Percentiles rank a stretch among this genome's conserved stretches.
Conservation (phyloP, 495 filamentous ascomycete species). For the Aspergillus egyptiacus region DNA sequence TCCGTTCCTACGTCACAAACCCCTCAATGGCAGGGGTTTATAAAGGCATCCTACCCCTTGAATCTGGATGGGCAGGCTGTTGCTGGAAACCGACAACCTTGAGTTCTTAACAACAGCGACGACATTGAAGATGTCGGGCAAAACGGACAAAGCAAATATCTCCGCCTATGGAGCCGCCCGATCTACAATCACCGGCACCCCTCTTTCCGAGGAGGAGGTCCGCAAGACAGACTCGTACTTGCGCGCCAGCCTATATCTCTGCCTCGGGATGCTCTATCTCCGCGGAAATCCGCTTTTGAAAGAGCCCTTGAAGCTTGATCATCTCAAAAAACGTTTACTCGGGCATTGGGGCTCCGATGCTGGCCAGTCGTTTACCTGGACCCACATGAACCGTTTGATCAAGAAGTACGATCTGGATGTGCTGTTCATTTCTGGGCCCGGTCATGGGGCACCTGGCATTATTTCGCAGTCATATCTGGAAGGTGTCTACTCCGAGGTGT, state of each 20-base stretch:
- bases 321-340: slow-evolving; percentile 63
- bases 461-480: slow-evolving; percentile 69
- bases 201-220: slow-evolving; percentile 56
- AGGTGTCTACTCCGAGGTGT: slow-evolving; percentile 67
- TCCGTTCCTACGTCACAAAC: background rate
- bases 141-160: slow-evolving; percentile 35
- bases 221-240: slow-evolving; percentile 63
- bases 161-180: slow-evolving; percentile 58
- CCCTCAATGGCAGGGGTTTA: background rate
- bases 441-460: slow-evolving; percentile 65
- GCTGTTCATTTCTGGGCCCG: slow-evolving; percentile 65
- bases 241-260: slow-evolving; percentile 64
- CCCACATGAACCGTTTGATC: slow-evolving; percentile 72
- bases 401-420: slow-evolving; percentile 67
- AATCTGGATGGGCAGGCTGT: too few relatives aligned
- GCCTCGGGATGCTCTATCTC: slow-evolving; percentile 70
- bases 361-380: slow-evolving; percentile 68
- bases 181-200: slow-evolving; percentile 53
- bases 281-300: slow-evolving; percentile 59
- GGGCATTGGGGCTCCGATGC: slow-evolving; percentile 72
- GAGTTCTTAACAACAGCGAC: too few relatives aligned
- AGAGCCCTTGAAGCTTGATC: slow-evolving; percentile 54
- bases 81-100: too few relatives aligned
- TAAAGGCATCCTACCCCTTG: too few relatives aligned
- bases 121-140: background rate